Evolutionary conservation across 805 yeast species (phyloP).

Genomic region (Diddensiella transvaalensis): DNA sequence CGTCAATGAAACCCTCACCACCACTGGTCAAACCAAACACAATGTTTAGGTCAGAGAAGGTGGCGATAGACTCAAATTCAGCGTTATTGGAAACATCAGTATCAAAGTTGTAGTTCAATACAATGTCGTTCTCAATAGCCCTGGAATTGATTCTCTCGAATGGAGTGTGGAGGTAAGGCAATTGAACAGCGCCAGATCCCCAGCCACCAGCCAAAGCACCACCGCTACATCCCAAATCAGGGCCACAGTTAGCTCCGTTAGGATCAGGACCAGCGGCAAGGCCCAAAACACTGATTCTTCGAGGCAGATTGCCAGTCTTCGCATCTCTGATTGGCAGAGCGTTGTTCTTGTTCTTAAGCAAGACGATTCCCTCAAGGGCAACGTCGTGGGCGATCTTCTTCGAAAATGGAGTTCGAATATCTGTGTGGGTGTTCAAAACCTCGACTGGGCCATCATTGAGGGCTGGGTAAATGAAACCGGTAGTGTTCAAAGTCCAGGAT

Average conservation of each 20-base stretch:
- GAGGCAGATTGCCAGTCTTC: constrained; percentile 38
- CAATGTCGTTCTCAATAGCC: constrained; percentile 45
- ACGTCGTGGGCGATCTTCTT: constrained; percentile 48
- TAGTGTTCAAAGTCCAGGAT: constrained; percentile 56
- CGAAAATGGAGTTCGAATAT: constrained; percentile 46
- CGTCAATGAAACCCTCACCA: constrained; percentile 57
- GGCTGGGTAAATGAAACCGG: constrained; percentile 35
- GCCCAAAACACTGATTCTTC: constrained; percentile 46
- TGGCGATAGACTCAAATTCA: constrained; percentile 43
- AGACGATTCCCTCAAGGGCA: constrained; percentile 55
- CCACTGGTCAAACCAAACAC: constrained; percentile 53
- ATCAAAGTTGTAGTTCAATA: constrained; percentile 44
- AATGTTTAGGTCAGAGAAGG: constrained; percentile 49
- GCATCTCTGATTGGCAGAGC: constrained; percentile 46
- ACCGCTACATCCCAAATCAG: constrained; percentile 48
- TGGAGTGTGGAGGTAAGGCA: constrained; percentile 57
- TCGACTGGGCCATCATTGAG: constrained; percentile 48
- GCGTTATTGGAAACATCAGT: constrained; percentile 41
- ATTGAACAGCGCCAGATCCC: constrained; percentile 61
- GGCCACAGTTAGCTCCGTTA: constrained; percentile 47
- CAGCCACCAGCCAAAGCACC: constrained; percentile 60
- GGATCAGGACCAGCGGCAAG: constrained; percentile 50
- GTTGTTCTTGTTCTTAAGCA: constrained; percentile 51
- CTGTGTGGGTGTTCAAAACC: constrained; percentile 52
- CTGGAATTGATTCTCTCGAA: constrained; percentile 49